Evolutionary conservation across 2,329 filamentous ascomycete species (phyloP).

Genomic region (Aspergillus quadricinctus): DNA sequence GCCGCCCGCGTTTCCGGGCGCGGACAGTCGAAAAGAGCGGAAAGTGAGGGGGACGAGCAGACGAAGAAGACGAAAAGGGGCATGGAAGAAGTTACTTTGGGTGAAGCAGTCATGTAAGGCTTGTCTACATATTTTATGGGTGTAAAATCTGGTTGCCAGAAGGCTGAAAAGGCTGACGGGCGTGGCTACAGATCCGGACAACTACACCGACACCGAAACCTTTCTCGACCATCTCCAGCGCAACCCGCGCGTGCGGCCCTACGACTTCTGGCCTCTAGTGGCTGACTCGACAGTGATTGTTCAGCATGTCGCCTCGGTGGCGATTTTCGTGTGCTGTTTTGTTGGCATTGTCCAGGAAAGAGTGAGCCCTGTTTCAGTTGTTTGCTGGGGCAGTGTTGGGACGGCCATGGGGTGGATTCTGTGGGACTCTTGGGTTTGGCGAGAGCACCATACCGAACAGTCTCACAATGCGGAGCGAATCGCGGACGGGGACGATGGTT

Average conservation of each 20-base stretch:
- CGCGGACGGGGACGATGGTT: conserved; percentile 34
- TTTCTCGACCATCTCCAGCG: conserved; percentile 94
- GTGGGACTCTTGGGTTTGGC: conserved; percentile 86
- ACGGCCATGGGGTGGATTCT: conserved; percentile 85
- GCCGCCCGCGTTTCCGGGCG: conserved; percentile 36
- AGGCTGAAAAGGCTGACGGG: background rate
- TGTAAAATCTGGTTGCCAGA: background rate
- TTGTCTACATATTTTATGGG: background rate
- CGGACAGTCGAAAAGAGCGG: conserved; percentile 41
- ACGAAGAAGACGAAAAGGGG: conserved; percentile 64
- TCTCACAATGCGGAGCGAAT: conserved; percentile 15
- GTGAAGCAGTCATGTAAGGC: conserved; percentile 86
- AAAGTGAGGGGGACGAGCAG: conserved; percentile 56
- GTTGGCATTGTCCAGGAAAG: conserved; percentile 82
- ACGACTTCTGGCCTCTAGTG: conserved; percentile 97
- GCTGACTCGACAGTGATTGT: conserved; percentile 94
- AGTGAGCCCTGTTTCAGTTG: conserved; percentile 84
- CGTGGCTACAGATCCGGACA: conserved; percentile 73
- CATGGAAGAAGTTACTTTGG: conserved; percentile 96
- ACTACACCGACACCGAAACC: conserved; percentile 95
- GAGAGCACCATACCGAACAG: conserved; percentile 52
- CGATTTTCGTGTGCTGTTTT: conserved; percentile 92
- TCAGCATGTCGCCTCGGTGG: conserved; percentile 91
- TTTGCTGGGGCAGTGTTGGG: conserved; percentile 74
- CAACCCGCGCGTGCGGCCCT: conserved; percentile 87